Evolutionary conservation across 768 basidiomycete genomes (phyloP).

Genomic region (Lentinula aciculospora): DNA sequence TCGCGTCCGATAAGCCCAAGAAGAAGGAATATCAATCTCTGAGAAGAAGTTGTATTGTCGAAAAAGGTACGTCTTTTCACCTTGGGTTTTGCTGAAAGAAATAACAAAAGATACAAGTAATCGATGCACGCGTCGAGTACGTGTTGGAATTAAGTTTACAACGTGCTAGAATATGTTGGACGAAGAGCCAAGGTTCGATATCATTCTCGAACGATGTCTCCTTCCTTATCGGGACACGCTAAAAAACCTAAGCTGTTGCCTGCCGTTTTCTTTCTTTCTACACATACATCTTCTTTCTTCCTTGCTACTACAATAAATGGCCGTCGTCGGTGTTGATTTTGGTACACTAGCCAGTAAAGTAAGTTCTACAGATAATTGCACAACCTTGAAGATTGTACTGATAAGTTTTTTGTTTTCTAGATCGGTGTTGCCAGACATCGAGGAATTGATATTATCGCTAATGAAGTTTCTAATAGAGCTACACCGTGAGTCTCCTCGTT

Average conservation of each 20-base stretch:
- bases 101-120: too few species aligned
- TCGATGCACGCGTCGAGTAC: too few species aligned
- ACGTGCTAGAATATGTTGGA: not conserved
- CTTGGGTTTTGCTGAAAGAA: too few species aligned
- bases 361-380: slow-evolving; percentile 14
- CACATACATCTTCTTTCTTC: not conserved
- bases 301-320: slow-evolving; percentile 38
- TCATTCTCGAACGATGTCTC: not conserved
- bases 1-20: too few species aligned
- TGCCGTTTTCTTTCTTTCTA: not conserved
- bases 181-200: not conserved
- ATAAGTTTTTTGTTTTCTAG: slow-evolving; percentile 29
- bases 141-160: too few species aligned
- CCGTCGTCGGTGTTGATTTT: slow-evolving; percentile 94
- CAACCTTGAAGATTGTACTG: not conserved
- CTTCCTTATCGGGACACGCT: not conserved
- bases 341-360: slow-evolving; percentile 90
- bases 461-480: slow-evolving; percentile 95
- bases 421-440: slow-evolving; percentile 94
- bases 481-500: slow-evolving; percentile 69
- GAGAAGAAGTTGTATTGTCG: too few species aligned
- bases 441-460: slow-evolving; percentile 97
- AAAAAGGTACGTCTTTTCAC: too few species aligned
- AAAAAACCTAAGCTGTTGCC: not conserved
- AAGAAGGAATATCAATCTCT: too few species aligned